A percentile compares a stretch with the other conserved stretches of the same genome.
Conservation (phyloP, 1,284 basidiomycete species). For the Ustilago esculenta region DNA sequence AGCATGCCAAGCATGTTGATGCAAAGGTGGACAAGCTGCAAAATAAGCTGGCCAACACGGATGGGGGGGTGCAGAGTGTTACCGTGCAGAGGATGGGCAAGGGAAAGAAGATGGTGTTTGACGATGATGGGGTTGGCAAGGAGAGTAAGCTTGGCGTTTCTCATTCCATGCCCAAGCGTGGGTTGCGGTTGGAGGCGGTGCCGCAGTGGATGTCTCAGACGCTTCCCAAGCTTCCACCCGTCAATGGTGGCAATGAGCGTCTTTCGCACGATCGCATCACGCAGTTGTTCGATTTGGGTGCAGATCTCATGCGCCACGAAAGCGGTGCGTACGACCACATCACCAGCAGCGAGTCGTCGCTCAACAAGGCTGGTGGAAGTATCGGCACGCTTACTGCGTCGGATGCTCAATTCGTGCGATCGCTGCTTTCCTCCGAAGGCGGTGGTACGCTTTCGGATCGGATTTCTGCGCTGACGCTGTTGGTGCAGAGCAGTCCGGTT, state of each 20-base stretch:
- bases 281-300: constrained; percentile 50
- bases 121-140: constrained; percentile 42
- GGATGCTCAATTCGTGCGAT: constrained; percentile 64
- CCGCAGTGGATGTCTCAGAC: constrained; percentile 48
- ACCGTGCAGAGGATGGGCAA: constrained; percentile 36
- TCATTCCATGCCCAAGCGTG: constrained; percentile 4
- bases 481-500: constrained; percentile 88
- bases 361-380: constrained; percentile 44
- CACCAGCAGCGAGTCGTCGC: constrained; percentile 53
- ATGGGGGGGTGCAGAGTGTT: constrained; percentile 10
- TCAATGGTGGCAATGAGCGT: constrained; percentile 1
- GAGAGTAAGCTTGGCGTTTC: constrained; percentile 22
- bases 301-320: constrained; percentile 52
- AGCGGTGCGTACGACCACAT: constrained; percentile 54
- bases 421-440: constrained; percentile 57
- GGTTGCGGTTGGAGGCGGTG: constrained; percentile 49
- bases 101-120: constrained; percentile 54
- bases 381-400: constrained; percentile 59
- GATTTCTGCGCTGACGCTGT: constrained; percentile 87
- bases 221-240: constrained; percentile 37
- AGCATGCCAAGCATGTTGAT: constrained; percentile 28
- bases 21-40: constrained; percentile 16
- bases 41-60: constrained; percentile 11
- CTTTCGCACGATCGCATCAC: constrained; percentile 44
- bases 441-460: constrained; percentile 84